Evolutionary conservation across 73 alveolate genomes (phyloP).

Genomic region (Paramecium sexaurelia): DNA sequence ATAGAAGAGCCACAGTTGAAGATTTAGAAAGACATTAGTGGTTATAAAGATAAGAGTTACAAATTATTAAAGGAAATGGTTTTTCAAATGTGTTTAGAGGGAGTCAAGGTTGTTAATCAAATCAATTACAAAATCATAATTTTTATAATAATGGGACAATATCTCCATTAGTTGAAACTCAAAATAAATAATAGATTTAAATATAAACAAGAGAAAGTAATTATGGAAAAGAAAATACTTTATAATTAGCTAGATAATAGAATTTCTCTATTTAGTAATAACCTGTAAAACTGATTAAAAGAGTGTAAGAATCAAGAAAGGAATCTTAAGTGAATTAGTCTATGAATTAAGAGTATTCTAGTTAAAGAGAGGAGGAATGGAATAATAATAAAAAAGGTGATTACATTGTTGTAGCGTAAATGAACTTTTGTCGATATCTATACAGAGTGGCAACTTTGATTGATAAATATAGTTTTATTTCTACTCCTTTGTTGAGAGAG

Average conservation of each 20-base stretch:
- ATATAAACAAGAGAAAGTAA: background rate
- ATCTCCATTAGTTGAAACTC: background rate
- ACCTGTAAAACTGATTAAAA: background rate
- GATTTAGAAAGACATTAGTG: conserved; percentile 58
- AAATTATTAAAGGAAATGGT: conserved; percentile 18
- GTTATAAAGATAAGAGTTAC: conserved; percentile 9
- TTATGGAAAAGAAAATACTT: conserved; percentile 41
- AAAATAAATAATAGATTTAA: background rate
- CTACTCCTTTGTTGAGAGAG: conserved; percentile 41
- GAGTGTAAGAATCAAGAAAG: conserved; percentile 11
- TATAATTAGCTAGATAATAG: background rate
- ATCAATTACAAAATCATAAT: background rate
- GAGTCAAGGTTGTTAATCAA: background rate
- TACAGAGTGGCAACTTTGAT: conserved; percentile 56
- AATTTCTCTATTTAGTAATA: background rate
- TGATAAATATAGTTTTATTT: conserved; percentile 24
- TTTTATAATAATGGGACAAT: background rate
- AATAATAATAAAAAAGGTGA: conserved; percentile 8
- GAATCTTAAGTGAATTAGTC: conserved; percentile 19
- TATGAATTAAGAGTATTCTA: background rate
- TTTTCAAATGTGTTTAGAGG: conserved; percentile 5
- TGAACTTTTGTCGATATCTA: conserved; percentile 55
- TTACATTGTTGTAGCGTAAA: conserved; percentile 39
- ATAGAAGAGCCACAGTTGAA: conserved; percentile 58
- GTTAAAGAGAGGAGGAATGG: conserved; percentile 12